Evolutionary conservation across 805 yeast species (phyloP).

Genomic region (Schwanniomyces occidentalis): DNA sequence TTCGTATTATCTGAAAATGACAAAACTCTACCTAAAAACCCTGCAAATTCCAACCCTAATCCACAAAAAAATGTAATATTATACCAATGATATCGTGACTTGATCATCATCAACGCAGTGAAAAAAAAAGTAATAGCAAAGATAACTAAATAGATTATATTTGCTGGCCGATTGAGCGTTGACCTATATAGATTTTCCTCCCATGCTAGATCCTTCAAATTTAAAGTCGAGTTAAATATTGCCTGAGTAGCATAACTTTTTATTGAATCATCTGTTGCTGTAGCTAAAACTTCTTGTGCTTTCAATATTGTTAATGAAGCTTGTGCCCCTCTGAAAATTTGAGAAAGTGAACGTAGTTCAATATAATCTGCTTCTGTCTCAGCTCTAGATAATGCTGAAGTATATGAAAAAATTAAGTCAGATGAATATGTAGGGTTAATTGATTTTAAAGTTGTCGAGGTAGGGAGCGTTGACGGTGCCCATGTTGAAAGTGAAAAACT

Average conservation of each 20-base stretch:
- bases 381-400: conserved; percentile 18
- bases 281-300: conserved; percentile 37
- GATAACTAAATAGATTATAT: conserved; percentile 29
- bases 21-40: conserved; percentile 39
- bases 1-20: conserved; percentile 24
- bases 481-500: conserved; percentile 11
- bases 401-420: conserved; percentile 17
- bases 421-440: conserved; percentile 25
- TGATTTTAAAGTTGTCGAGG: conserved; percentile 27
- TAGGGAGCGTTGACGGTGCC: conserved; percentile 27
- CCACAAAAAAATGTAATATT: conserved; percentile 39
- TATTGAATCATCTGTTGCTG: conserved; percentile 33
- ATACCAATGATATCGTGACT: conserved; percentile 41
- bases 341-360: conserved; percentile 23
- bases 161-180: conserved; percentile 28
- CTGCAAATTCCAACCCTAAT: conserved; percentile 34
- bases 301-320: conserved; percentile 37
- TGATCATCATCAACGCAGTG: conserved; percentile 24
- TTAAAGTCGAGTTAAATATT: conserved; percentile 32
- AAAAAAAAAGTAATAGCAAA: conserved; percentile 26
- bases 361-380: conserved; percentile 20
- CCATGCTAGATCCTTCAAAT: conserved; percentile 27
- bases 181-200: conserved; percentile 30
- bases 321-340: conserved; percentile 31
- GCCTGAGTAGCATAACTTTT: conserved; percentile 32